These are phyloP conservation scores for Bromus sterilis DNA, from an alignment of 176 grass and related monocot species.

Conservation along the genomic window DNA sequence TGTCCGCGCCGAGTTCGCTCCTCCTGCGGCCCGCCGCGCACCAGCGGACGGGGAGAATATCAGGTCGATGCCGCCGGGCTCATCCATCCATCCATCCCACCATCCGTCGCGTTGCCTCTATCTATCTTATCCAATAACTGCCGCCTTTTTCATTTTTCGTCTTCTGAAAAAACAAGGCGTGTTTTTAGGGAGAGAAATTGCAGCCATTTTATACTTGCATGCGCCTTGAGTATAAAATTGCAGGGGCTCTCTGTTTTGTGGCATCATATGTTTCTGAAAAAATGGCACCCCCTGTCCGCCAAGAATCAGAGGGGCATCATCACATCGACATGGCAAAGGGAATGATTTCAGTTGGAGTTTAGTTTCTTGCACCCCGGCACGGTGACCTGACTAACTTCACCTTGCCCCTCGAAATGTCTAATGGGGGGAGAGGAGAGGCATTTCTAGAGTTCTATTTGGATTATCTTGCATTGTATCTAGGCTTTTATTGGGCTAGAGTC, in stretches of 20 bases:
- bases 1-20: constrained; percentile 5
- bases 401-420: neutral
- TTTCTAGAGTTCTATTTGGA: neutral
- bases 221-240: neutral
- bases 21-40: neutral
- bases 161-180: neutral
- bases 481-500: neutral
- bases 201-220: neutral
- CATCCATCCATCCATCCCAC: neutral
- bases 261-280: no score
- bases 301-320: neutral
- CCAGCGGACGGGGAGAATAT: neutral
- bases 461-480: neutral
- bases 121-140: neutral
- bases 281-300: neutral
- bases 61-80: constrained; percentile 10
- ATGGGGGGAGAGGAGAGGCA: neutral
- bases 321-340: neutral
- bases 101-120: neutral
- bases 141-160: neutral
- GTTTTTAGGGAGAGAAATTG: neutral
- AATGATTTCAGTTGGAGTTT: neutral
- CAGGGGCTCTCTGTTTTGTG: neutral
- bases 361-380: neutral
- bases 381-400: neutral